These are phyloP conservation scores for Macadamia integrifolia DNA, from an alignment of 164 flowering plant genomes.

Conservation along the genomic window DNA sequence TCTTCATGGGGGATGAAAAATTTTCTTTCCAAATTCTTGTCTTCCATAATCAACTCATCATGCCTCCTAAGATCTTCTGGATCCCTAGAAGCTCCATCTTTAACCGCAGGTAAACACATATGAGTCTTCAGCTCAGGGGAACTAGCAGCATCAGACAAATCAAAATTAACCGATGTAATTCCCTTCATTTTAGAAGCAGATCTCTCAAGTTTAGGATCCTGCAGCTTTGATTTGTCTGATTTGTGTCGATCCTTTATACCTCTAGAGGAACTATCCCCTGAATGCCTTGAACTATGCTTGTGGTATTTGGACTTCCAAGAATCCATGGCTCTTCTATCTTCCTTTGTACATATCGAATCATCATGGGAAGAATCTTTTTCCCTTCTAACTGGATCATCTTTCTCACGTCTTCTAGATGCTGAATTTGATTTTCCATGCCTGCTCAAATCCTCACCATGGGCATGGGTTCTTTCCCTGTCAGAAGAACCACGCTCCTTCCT, in stretches of 20 bases:
- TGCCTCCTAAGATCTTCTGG: neutral
- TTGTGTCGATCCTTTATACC: slow-evolving; percentile 7
- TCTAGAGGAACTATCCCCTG: slow-evolving; percentile 3
- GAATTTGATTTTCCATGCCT: slow-evolving; percentile 4
- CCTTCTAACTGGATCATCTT: slow-evolving; percentile 4
- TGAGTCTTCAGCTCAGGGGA: slow-evolving; percentile 11
- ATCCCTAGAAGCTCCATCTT: slow-evolving; percentile 11
- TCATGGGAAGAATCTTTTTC: neutral
- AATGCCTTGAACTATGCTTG: slow-evolving; percentile 13
- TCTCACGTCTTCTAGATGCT: slow-evolving; percentile 6
- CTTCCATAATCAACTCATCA: neutral
- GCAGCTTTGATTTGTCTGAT: slow-evolving; percentile 3
- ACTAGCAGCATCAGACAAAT: neutral
- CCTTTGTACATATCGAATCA: slow-evolving; percentile 12
- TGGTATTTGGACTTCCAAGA: slow-evolving; percentile 11
- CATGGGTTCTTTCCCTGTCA: slow-evolving; percentile 4
- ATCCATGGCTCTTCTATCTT: slow-evolving; percentile 9
- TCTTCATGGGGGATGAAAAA: neutral
- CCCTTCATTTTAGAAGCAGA: slow-evolving; percentile 1
- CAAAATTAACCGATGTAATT: slow-evolving; percentile 3
- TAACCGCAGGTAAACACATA: slow-evolving; percentile 4
- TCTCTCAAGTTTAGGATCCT: slow-evolving; percentile 3
- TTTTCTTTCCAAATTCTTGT: neutral
- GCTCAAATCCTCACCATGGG: slow-evolving; percentile 5
- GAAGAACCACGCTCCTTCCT: slow-evolving; percentile 10